Evolutionary conservation across 2,329 filamentous ascomycete species (phyloP).

Genomic region (Bipolaris victoriae): DNA sequence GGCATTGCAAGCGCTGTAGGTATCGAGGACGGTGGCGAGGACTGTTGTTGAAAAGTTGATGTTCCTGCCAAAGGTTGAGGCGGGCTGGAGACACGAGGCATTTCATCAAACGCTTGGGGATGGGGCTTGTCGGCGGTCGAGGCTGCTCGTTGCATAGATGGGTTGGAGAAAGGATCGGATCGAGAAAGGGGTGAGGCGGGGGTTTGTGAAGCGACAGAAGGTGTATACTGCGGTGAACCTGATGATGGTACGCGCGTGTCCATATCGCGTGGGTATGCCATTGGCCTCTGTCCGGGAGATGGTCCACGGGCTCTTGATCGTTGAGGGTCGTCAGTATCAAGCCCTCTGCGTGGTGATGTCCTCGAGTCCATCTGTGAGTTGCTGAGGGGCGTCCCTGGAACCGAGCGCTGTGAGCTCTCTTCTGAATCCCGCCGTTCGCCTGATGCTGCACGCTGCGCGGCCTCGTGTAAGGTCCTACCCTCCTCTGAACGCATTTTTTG

Average conservation of each 20-base stretch:
- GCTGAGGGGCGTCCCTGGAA: constrained; percentile 35
- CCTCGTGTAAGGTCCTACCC: constrained; percentile 57
- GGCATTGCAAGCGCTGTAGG: constrained; percentile 13
- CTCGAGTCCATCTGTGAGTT: constrained; percentile 18
- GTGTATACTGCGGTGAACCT: constrained; percentile 36
- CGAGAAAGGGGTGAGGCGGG: constrained; percentile 28
- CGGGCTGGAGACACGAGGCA: constrained; percentile 30
- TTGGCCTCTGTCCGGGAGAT: constrained; percentile 35
- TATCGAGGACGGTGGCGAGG: constrained; percentile 17
- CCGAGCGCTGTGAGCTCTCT: constrained; percentile 34
- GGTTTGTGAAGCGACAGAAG: constrained; percentile 31
- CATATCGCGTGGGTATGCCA: constrained; percentile 35
- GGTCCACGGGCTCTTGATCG: constrained; percentile 40
- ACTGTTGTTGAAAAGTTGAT: constrained; percentile 19
- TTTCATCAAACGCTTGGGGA: constrained; percentile 26
- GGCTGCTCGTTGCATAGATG: constrained; percentile 24
- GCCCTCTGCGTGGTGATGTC: constrained; percentile 20
- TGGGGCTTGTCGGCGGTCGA: constrained; percentile 23
- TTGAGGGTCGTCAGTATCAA: constrained; percentile 38
- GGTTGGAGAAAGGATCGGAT: constrained; percentile 30
- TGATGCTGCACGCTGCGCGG: constrained; percentile 36
- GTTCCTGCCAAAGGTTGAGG: constrained; percentile 29
- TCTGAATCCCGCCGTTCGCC: constrained; percentile 36
- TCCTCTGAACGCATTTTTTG: constrained; percentile 61
- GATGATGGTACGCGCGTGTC: constrained; percentile 35